These are phyloP conservation scores for Tuber indicum DNA, from an alignment of 495 filamentous ascomycete genomes.

Conservation along the genomic window DNA sequence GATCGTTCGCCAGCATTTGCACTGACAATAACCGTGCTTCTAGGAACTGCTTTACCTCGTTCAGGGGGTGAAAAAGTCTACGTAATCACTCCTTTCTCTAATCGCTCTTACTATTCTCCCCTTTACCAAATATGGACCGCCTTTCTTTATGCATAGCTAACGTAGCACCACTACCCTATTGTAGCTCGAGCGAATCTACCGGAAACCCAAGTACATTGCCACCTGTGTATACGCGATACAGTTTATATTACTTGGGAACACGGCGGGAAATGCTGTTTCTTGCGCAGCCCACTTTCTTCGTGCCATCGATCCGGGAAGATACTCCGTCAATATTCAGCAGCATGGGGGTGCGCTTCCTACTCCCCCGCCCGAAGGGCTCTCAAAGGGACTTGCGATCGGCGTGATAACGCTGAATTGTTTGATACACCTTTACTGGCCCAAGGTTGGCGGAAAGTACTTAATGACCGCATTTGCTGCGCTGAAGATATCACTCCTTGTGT, in stretches of 20 bases:
- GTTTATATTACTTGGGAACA: conserved; percentile 50
- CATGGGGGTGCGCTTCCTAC: not conserved
- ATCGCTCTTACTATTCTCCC: not conserved
- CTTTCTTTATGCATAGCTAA: conserved; percentile 4
- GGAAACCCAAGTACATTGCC: conserved; percentile 43
- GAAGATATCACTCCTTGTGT: conserved; percentile 49
- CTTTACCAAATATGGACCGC: not conserved
- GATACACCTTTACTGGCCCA: conserved; percentile 46
- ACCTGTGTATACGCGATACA: conserved; percentile 48
- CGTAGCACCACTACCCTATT: not conserved
- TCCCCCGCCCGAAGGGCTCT: conserved; percentile 14
- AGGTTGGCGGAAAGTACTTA: conserved; percentile 48
- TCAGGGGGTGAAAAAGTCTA: conserved; percentile 53
- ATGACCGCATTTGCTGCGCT: conserved; percentile 50
- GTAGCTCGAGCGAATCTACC: conserved; percentile 47
- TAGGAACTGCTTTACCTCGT: conserved; percentile 43
- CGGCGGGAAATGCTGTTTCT: conserved; percentile 47
- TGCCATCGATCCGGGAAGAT: conserved; percentile 30
- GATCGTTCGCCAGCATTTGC: not conserved
- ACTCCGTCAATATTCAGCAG: not conserved
- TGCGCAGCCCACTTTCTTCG: conserved; percentile 45
- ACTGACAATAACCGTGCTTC: not conserved
- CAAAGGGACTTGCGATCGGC: conserved; percentile 46
- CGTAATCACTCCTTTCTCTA: conserved; percentile 39
- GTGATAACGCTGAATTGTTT: conserved; percentile 45